Conservation (phyloP, 495 filamentous ascomycete genomes). For the Clavariopsis aquatica region DNA sequence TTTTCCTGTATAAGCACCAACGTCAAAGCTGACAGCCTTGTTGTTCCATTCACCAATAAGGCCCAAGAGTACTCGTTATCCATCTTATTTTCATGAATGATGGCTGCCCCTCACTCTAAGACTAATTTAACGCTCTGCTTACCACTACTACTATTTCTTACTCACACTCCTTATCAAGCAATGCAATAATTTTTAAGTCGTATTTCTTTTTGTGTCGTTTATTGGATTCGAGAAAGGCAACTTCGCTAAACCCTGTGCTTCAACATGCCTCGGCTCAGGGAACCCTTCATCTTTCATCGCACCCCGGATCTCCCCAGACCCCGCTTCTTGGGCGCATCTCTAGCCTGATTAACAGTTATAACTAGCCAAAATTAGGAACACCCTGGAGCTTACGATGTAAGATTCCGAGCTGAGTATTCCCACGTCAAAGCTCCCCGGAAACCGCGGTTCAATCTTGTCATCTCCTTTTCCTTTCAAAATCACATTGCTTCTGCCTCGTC, state of each 20-base stretch:
- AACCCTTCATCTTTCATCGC: not conserved
- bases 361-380: not conserved
- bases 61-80: too few relatives aligned
- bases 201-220: not conserved
- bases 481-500: not conserved
- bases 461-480: not conserved
- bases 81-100: too few relatives aligned
- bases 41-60: too few relatives aligned
- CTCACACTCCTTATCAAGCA: too few relatives aligned
- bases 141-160: too few relatives aligned
- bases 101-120: too few relatives aligned
- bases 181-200: not conserved
- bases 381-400: not conserved
- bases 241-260: not conserved
- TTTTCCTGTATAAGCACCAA: too few relatives aligned
- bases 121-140: too few relatives aligned
- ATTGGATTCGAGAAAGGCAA: not conserved
- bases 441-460: not conserved
- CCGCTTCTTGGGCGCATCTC: not conserved
- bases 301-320: constrained; percentile 8
- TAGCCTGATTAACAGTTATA: not conserved
- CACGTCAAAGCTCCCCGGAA: not conserved
- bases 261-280: not conserved
- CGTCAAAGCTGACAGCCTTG: too few relatives aligned
- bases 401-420: not conserved